These are phyloP conservation scores for Maudiozyma serrabonitensis DNA, from an alignment of 805 yeast genomes.

Conservation along the genomic window DNA sequence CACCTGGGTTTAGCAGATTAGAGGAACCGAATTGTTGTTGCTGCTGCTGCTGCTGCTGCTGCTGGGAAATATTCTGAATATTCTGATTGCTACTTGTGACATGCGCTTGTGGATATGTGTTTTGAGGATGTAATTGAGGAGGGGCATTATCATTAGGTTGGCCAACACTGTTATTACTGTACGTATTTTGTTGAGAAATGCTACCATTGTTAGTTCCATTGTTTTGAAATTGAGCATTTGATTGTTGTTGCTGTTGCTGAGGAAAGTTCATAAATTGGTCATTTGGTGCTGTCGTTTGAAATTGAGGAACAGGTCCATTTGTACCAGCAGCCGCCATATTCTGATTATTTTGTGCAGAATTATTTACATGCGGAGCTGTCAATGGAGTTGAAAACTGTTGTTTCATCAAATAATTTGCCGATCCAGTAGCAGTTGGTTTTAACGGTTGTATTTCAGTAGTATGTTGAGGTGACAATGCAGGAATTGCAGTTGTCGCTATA, in stretches of 20 bases:
- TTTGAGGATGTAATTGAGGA: background rate
- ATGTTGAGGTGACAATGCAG: background rate
- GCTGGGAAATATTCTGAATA: background rate
- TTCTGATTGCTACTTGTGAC: background rate
- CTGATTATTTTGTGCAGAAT: background rate
- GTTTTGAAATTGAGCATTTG: background rate
- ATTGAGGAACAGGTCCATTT: background rate
- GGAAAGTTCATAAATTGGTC: conserved; percentile 11
- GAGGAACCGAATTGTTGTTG: conserved; percentile 3
- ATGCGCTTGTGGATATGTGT: background rate
- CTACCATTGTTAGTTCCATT: conserved; percentile 1
- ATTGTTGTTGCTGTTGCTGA: conserved; percentile 7
- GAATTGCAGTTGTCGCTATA: background rate
- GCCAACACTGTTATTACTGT: background rate
- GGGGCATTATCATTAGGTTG: background rate
- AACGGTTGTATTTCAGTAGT: conserved; percentile 21
- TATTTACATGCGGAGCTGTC: conserved; percentile 13
- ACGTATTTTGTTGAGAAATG: background rate
- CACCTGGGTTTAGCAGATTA: conserved; percentile 15
- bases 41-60: conserved; percentile 2
- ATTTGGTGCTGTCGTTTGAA: conserved; percentile 10
- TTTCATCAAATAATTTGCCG: conserved; percentile 27
- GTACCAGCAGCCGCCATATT: background rate
- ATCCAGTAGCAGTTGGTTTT: conserved; percentile 29
- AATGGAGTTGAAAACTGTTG: conserved; percentile 13